phyloP scores from a whole-genome alignment of 768 basidiomycete species.

The Mycena indigotica region DNA sequence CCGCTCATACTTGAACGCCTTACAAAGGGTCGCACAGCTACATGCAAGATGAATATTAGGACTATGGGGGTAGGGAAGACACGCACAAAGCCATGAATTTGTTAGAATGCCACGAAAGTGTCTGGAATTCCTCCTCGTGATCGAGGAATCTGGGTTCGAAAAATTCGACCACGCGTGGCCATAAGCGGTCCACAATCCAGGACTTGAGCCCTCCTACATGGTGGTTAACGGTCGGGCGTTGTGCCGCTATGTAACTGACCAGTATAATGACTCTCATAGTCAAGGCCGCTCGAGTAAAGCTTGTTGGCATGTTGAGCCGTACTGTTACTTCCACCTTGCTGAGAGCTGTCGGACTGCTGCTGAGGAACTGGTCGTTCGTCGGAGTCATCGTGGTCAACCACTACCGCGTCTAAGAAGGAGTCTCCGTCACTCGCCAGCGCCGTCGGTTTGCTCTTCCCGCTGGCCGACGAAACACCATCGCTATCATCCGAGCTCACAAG shows the following conservation, averaged over 20 bases:
- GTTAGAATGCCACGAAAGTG: conserved; percentile 25
- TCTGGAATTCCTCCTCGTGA: conserved; percentile 26
- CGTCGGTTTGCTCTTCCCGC: conserved; percentile 9
- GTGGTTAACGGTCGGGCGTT: too few species aligned
- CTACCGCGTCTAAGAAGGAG: conserved; percentile 26
- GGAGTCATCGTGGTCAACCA: conserved; percentile 24
- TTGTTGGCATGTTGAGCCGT: conserved; percentile 4
- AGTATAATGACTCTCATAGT: too few species aligned
- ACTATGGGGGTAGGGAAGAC: neutral
- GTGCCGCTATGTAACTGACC: too few species aligned
- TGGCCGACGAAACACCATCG: conserved; percentile 16
- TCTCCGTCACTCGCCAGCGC: conserved; percentile 16
- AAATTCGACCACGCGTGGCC: conserved; percentile 20
- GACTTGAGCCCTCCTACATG: conserved; percentile 20
- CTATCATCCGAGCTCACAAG: conserved; percentile 25
- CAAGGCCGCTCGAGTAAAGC: neutral
- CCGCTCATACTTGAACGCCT: neutral
- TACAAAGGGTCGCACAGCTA: conserved; percentile 24
- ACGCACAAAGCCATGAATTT: conserved; percentile 23
- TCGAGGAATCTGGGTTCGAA: conserved; percentile 20
- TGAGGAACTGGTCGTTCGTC: neutral
- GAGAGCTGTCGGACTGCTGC: conserved; percentile 21
- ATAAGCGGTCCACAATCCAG: conserved; percentile 18
- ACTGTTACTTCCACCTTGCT: conserved; percentile 22
- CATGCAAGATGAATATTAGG: neutral